Conservation (phyloP, 805 yeast species). For the Clavispora phyllophila region DNA sequence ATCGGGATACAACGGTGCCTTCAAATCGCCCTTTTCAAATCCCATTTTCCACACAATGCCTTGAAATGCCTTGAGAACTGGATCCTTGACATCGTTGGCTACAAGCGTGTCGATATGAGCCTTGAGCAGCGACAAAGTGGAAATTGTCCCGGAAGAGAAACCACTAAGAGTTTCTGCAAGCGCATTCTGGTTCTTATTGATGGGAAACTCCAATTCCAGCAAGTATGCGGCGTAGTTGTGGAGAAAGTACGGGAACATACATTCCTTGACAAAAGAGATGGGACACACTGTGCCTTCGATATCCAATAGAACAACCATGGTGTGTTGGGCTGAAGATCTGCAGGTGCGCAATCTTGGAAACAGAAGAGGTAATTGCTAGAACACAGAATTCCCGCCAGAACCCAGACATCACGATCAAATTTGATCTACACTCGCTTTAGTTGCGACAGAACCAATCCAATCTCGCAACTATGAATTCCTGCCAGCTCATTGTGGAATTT, state of each 20-base stretch:
- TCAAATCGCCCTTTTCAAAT: conserved; percentile 67
- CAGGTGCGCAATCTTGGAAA: too few relatives aligned
- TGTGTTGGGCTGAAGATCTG: not conserved
- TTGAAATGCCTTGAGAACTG: conserved; percentile 71
- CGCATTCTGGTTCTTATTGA: conserved; percentile 7
- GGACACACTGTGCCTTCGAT: conserved; percentile 95
- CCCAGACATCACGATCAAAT: too few relatives aligned
- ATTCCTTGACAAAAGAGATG: conserved; percentile 79
- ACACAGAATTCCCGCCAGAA: too few relatives aligned
- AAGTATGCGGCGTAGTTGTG: conserved; percentile 41
- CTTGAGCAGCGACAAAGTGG: conserved; percentile 28
- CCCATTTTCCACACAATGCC: conserved; percentile 83
- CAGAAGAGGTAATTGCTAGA: too few relatives aligned
- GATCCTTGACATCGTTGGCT: conserved; percentile 65
- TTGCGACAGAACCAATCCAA: too few relatives aligned
- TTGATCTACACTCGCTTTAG: too few relatives aligned
- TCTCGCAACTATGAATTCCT: too few relatives aligned
- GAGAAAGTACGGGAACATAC: conserved; percentile 71
- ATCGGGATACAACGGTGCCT: conserved; percentile 74
- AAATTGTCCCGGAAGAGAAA: conserved; percentile 40
- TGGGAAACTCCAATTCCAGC: conserved; percentile 19
- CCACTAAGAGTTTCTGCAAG: conserved; percentile 30
- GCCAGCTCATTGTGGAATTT: too few relatives aligned
- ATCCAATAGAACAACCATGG: conserved; percentile 46
- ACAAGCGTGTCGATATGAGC: conserved; percentile 56